Evolutionary conservation across 2,329 filamentous ascomycete genomes (phyloP), one percentile per base, ranked within the genome.

Genomic region (Ceratocystiopsis brevicomis): DNA sequence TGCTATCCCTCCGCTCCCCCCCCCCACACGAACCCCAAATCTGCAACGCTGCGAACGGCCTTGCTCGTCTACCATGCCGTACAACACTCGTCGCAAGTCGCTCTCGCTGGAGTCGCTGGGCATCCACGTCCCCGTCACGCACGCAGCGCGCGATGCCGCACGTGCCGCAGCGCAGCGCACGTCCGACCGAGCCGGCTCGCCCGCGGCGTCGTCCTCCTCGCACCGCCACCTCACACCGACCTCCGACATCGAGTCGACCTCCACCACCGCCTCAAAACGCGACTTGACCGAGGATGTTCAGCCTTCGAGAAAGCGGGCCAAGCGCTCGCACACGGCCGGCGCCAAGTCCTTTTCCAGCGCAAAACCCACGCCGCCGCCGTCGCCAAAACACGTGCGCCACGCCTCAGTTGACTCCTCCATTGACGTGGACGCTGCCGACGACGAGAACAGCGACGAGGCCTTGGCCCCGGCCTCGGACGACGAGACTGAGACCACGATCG

Each of bases 51-150:
- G 30, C 14, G 34, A 10, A 10, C 17, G 14, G 2, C 37, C 35
- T 34, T 6, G 4, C 8, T 16, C 32, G 44, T 40, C 49, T 49
- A 53, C 53, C 55, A 94, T 94, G 85, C 81, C 81, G 57, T 95
- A 95, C 71, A 94, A 95, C 63, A 96, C 88, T 53, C 82, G 88
- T 64, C 80, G 87, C 62, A 96, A 96, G 69, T 94, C 86, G 57
- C 68, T 98, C 52, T 95, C 87, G 49, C 69, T 96, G 56, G 82
- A 85, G 47, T 92, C 86, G 52, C 73, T 96, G 55, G 90, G 90
- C 59, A 94, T 96, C 54, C 83, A 90, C 55, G 69, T 95, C 50
- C 78, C 82, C 50, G 73, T 80, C 54, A 67, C 70, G 53, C 66
- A 77, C 54, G 70, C 76, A 54, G 64, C 73, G 49, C 67, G 74